Evolutionary conservation across 2,329 filamentous ascomycete genomes (phyloP), one percentile per base, ranked within the genome.

Genomic region (Chrysoporthe austroafricana): DNA sequence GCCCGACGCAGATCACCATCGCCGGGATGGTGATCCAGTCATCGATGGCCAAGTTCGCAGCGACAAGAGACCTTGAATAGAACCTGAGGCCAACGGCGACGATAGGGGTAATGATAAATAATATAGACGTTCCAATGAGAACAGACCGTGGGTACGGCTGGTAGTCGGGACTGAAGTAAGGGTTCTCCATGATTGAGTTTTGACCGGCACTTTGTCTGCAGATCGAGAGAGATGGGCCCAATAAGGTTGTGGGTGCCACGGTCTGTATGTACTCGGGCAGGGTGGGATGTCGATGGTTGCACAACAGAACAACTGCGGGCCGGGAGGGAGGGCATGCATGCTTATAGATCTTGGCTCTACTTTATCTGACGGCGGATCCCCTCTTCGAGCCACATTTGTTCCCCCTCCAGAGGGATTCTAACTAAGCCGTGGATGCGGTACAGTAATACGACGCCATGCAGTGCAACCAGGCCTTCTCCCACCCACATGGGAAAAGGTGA

Each of bases 21-120:
- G 61, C 32, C 13, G 61, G 61, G 5, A 63, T 52, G 0, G 61
- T 63, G 32, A 63, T 63, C 61, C 61, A 63, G 34, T 63, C 61
- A n/a, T 63, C 61, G 5, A 54, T 42, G 46, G 44, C 46, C 3
- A 63, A 32, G 11, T 5, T n/a, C 5, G 11, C 46, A 7, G n/a
- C 4, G 1, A 42, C 18, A 11, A 63, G 26, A 3, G 26, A 42
- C 34, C 61, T 16, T 26, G 61, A 42, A 18, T 39, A 42, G 61
- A 63, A 63, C 26, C 61, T 52, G 7, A 63, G 21, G 13, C 34
- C 46, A 1, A 63, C 61, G 11, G 46, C 7, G n/a, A 63, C 32
- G 9, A 63, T 54, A 3, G 61, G 46, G 3, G 32, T 54, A 9
- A 63, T 48, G 32, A 63, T 54, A 9, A 63, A 63, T 21, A 63